phyloP scores from a whole-genome alignment of 1,284 basidiomycete genomes.

The Cutaneotrichosporon sp. region DNA sequence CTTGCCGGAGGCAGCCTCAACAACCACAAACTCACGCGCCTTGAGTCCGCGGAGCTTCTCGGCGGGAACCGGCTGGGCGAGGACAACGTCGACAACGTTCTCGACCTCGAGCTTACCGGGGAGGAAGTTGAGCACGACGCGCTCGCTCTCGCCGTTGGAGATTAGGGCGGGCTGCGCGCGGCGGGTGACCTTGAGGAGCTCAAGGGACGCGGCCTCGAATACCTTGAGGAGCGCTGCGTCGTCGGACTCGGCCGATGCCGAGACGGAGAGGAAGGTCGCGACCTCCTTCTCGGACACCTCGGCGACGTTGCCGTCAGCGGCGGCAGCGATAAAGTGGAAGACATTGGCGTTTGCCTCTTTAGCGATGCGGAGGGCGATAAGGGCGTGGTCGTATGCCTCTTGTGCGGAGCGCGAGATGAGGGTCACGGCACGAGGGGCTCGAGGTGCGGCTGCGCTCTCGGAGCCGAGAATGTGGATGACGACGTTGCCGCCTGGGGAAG shows the following conservation, averaged over 20 bases:
- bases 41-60: slow-evolving; percentile 66
- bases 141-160: slow-evolving; percentile 60
- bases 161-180: slow-evolving; percentile 62
- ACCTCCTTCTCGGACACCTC: slow-evolving; percentile 55
- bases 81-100: slow-evolving; percentile 67
- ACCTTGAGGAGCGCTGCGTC: slow-evolving; percentile 56
- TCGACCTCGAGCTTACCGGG: slow-evolving; percentile 50
- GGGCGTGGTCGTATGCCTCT: slow-evolving; percentile 69
- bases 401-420: slow-evolving; percentile 64
- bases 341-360: slow-evolving; percentile 63
- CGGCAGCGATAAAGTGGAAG: slow-evolving; percentile 72
- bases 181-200: slow-evolving; percentile 63
- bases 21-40: slow-evolving; percentile 71
- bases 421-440: slow-evolving; percentile 54
- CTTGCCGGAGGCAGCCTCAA: slow-evolving; percentile 79
- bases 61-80: slow-evolving; percentile 64
- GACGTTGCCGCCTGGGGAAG: slow-evolving; percentile 26
- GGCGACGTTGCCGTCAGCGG: slow-evolving; percentile 48
- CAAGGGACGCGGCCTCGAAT: slow-evolving; percentile 65
- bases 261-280: slow-evolving; percentile 53
- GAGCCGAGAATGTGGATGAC: slow-evolving; percentile 45
- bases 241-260: slow-evolving; percentile 11
- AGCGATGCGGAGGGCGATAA: slow-evolving; percentile 69
- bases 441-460: slow-evolving; percentile 35
- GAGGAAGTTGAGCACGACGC: slow-evolving; percentile 71